A percentile compares a stretch with the other conserved stretches of the same genome.
Evolutionary conservation across 345 rosid genomes (phyloP).

Genomic region (Noccaea caerulescens): DNA sequence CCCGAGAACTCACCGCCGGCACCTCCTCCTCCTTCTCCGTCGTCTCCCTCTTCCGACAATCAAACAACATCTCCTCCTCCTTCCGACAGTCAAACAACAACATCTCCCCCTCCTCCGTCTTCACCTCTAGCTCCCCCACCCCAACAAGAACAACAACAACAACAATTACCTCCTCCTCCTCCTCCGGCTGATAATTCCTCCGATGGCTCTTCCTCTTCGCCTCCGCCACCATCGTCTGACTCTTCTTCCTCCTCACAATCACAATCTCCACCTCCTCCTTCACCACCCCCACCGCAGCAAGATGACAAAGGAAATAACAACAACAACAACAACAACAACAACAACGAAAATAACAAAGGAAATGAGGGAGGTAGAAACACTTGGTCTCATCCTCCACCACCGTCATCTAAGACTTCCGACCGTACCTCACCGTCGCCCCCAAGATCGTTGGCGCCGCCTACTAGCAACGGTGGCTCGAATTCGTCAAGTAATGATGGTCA

Average conservation of each 20-base stretch:
- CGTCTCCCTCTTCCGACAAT: constrained; percentile 28
- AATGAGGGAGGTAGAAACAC: constrained; percentile 9
- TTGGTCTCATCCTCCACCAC: constrained; percentile 30
- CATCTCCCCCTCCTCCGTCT: constrained; percentile 36
- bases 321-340: constrained; percentile 2
- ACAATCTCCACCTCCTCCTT: constrained; percentile 41
- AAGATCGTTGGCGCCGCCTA: constrained; percentile 37
- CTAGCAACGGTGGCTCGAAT: constrained; percentile 21
- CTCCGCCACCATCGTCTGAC: constrained; percentile 42
- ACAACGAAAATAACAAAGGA: constrained; percentile 17
- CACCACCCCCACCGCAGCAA: constrained; percentile 21
- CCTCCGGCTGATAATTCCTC: constrained; percentile 30
- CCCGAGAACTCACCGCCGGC: constrained; percentile 44
- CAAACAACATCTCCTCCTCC: constrained; percentile 45
- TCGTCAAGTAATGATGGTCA: constrained; percentile 17
- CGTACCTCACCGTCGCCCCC: constrained; percentile 26
- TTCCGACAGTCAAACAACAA: constrained; percentile 35
- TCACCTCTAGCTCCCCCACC: constrained; percentile 39
- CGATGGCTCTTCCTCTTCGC: constrained; percentile 12
- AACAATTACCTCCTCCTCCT: constrained; percentile 41
- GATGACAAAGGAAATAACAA: neutral
- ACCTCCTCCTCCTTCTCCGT: constrained; percentile 38
- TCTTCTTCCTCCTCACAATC: constrained; percentile 34
- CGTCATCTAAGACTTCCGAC: constrained; percentile 23
- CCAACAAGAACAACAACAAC: constrained; percentile 34